Evolutionary conservation across 129 eudicot genomes (phyloP).

Genomic region (Helichrysum umbraculigerum): DNA sequence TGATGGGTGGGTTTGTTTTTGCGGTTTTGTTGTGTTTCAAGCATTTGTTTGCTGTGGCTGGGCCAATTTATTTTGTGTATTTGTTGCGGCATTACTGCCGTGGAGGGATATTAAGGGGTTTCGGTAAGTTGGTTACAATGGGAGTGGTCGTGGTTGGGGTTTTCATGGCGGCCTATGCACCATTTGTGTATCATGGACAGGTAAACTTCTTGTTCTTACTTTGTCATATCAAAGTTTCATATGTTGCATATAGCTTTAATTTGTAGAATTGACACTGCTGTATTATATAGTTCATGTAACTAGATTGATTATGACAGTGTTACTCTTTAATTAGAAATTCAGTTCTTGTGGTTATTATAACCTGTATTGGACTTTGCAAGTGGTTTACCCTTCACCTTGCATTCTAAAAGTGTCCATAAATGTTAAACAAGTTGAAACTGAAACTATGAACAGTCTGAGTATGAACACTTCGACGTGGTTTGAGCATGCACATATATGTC

Average conservation of each 20-base stretch:
- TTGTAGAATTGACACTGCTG: neutral
- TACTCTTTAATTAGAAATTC: neutral
- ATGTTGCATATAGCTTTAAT: neutral
- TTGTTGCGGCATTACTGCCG: conserved; percentile 76
- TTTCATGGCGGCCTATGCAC: conserved; percentile 81
- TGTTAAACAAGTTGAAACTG: neutral
- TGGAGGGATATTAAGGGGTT: conserved; percentile 71
- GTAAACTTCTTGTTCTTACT: conserved; percentile 33
- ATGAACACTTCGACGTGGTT: neutral
- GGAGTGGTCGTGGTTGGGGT: conserved; percentile 65
- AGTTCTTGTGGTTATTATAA: neutral
- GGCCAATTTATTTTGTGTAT: conserved; percentile 89
- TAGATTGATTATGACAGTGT: neutral
- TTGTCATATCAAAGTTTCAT: neutral
- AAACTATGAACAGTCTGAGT: neutral
- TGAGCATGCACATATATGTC: no score
- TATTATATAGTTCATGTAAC: neutral
- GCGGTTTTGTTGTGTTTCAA: conserved; percentile 79
- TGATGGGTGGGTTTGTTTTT: conserved; percentile 82
- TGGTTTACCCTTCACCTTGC: neutral
- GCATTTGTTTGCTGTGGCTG: conserved; percentile 88
- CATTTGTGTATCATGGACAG: conserved; percentile 82
- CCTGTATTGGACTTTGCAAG: neutral
- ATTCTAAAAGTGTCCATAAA: neutral
- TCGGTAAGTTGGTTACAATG: conserved; percentile 68